A percentile compares a stretch with the other conserved stretches of the same genome.
Conservation (phyloP, 1,284 basidiomycete genomes). For the Mycosarcoma maydis region DNA sequence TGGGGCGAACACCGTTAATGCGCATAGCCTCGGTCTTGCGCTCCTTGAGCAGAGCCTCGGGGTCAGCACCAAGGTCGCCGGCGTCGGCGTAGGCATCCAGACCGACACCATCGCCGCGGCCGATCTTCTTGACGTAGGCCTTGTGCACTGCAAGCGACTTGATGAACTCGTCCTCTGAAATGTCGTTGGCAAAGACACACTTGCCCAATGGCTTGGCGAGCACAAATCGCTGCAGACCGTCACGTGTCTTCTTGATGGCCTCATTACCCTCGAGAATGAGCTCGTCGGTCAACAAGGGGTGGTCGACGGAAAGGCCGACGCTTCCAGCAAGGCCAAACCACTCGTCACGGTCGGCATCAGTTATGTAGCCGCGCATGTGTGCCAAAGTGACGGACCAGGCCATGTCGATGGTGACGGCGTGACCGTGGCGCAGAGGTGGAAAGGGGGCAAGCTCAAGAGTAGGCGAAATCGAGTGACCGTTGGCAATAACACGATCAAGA, state of each 20-base stretch:
- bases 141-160: constrained; percentile 68
- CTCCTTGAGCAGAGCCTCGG: constrained; percentile 59
- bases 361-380: constrained; percentile 68
- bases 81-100: constrained; percentile 69
- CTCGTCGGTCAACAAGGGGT: constrained; percentile 68
- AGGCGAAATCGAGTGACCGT: constrained; percentile 69
- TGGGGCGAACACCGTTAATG: constrained; percentile 18
- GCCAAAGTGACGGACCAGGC: constrained; percentile 69
- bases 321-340: constrained; percentile 67
- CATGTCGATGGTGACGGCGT: constrained; percentile 70
- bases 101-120: constrained; percentile 66
- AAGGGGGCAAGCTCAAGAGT: constrained; percentile 68
- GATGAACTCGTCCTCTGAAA: constrained; percentile 67
- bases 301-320: constrained; percentile 69
- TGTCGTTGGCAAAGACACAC: constrained; percentile 69
- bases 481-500: constrained; percentile 70
- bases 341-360: constrained; percentile 68
- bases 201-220: constrained; percentile 69
- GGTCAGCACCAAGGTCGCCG: constrained; percentile 68
- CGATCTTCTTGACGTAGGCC: constrained; percentile 65
- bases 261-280: constrained; percentile 67
- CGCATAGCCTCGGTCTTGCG: constrained; percentile 39
- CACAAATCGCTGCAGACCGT: constrained; percentile 69
- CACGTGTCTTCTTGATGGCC: constrained; percentile 70
- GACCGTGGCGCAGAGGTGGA: constrained; percentile 66